phyloP scores from a whole-genome alignment of 768 basidiomycete genomes.

The Baorangia bicolor region DNA sequence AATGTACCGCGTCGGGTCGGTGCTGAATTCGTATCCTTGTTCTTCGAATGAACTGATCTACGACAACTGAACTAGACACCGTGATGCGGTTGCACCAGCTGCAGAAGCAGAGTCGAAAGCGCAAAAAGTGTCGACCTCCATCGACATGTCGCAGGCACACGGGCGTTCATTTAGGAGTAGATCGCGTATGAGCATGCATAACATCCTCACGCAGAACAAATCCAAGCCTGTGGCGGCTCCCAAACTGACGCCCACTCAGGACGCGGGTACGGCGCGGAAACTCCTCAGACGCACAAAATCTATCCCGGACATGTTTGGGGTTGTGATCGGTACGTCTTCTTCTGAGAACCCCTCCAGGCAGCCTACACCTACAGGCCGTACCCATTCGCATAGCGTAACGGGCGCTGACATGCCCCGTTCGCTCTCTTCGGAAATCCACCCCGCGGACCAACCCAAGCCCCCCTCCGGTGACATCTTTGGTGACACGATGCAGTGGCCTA shows the following conservation, averaged over 20 bases:
- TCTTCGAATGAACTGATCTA: not conserved
- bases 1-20: constrained; percentile 78
- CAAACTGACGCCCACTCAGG: constrained; percentile 30
- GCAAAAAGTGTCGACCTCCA: constrained; percentile 32
- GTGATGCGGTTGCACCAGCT: constrained; percentile 61
- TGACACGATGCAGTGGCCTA: constrained; percentile 62
- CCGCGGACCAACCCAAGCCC: constrained; percentile 27
- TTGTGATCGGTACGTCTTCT: constrained; percentile 27
- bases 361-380: constrained; percentile 47
- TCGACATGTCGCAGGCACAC: constrained; percentile 38
- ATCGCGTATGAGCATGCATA: constrained; percentile 70
- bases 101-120: constrained; percentile 47
- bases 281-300: constrained; percentile 69
- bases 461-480: constrained; percentile 56
- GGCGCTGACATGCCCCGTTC: constrained; percentile 59
- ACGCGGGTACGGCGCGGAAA: constrained; percentile 44
- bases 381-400: constrained; percentile 79
- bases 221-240: constrained; percentile 39
- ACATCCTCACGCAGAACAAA: constrained; percentile 49
- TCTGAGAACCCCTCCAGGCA: constrained; percentile 31
- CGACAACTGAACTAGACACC: constrained; percentile 41
- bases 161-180: constrained; percentile 44
- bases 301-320: constrained; percentile 55
- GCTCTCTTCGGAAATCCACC: constrained; percentile 22
- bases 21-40: constrained; percentile 13